phyloP scores from a whole-genome alignment of 2,329 filamentous ascomycete species.

The Bipolaris oryzae region DNA sequence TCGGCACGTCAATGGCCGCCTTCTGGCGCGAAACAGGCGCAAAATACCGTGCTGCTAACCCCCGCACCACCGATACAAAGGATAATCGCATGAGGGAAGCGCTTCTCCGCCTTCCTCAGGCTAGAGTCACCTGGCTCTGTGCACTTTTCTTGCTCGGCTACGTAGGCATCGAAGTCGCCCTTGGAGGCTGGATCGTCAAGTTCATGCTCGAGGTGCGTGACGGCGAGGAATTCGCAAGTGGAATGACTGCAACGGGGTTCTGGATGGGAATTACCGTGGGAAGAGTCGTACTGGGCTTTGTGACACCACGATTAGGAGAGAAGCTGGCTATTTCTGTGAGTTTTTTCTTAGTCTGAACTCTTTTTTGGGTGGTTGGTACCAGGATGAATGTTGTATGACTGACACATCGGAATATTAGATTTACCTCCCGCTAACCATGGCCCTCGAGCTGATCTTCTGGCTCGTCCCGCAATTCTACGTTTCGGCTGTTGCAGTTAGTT shows the following conservation, averaged over 20 bases:
- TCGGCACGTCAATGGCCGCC: slow-evolving; percentile 57
- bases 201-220: slow-evolving; percentile 80
- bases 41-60: slow-evolving; percentile 61
- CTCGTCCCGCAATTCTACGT: slow-evolving; percentile 77
- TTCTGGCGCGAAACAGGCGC: slow-evolving; percentile 70
- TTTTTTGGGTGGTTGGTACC: background rate
- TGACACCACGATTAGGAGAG: slow-evolving; percentile 76
- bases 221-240: slow-evolving; percentile 71
- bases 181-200: slow-evolving; percentile 81
- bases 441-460: slow-evolving; percentile 77
- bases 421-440: slow-evolving; percentile 70
- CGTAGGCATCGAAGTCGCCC: slow-evolving; percentile 76
- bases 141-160: slow-evolving; percentile 78
- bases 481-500: slow-evolving; percentile 71
- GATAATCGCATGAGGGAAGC: slow-evolving; percentile 60
- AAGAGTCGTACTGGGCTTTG: slow-evolving; percentile 73
- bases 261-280: slow-evolving; percentile 84
- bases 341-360: too few species aligned
- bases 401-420: slow-evolving; percentile 39
- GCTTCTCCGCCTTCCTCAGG: slow-evolving; percentile 53
- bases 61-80: slow-evolving; percentile 51
- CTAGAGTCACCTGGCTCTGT: slow-evolving; percentile 72
- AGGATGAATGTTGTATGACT: background rate
- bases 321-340: slow-evolving; percentile 59
- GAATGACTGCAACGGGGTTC: slow-evolving; percentile 78